Evolutionary conservation across 306 rosid genomes (phyloP), one percentile per base, ranked within the genome.

Genomic region (Luffa aegyptiaca): DNA sequence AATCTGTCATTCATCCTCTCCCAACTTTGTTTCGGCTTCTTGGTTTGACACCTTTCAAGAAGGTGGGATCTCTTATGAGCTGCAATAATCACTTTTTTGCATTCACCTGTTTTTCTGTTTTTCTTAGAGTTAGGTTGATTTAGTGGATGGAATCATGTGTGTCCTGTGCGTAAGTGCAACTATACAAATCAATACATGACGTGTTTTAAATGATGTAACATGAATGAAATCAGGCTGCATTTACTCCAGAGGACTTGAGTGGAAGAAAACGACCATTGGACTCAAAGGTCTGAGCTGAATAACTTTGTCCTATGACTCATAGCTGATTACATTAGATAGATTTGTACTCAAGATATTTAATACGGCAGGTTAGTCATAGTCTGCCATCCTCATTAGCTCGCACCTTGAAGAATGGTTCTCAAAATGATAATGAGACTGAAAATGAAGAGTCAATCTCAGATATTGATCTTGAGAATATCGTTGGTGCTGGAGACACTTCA

Each of bases 1-100:
- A 91, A 78, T 88, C 97, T 4, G 86, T 94, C 72, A 84, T 91
- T 83, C 98, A 90, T 86, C 97, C 97, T 56, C 92, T 94, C 68
- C 95, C 97, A 42, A 86, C 82, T 41, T 86, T 92, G 92, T 91
- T 94, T 81, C 87, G 84, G 87, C 87, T 94, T 85, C 92, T 94
- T 17, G 93, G 98, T 64, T 70, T 90, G 79, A 86, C 80, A 80
- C 88, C 98, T 85, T 89, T 86, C 61, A 90, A 90, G 89, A 91
- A 91, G 98, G 98, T 94, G 75, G 33, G 70, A 59, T 48, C n/a
- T 48, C 42, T 69, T 44, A 52, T 72, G 48, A 13, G 6, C 12
- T 72, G 12, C 77, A 72, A 46, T 26, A 2, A 20, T 26, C 77
- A 46, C 20, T 37, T n/a, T 57, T 9, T 21, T 74, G 18, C 4